These are phyloP conservation scores for Colletotrichum sp. DNA, from an alignment of 2,329 filamentous ascomycete genomes.

Conservation along the genomic window DNA sequence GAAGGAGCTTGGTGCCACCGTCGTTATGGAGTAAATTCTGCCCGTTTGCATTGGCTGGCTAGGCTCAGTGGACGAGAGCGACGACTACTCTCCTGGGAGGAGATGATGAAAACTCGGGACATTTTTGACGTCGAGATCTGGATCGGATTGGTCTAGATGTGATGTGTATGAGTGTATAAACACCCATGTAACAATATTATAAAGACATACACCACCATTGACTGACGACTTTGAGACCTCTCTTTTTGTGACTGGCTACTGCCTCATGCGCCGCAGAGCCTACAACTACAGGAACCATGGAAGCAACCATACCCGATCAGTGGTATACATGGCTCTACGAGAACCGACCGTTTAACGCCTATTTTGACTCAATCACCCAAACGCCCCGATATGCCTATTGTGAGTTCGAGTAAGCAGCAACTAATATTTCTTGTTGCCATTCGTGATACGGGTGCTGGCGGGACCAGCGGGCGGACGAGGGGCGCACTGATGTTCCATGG, in stretches of 20 bases:
- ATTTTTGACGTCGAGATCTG: slow-evolving; percentile 14
- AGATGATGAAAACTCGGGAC: not conserved
- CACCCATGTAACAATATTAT: slow-evolving; percentile 35
- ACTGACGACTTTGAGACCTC: not conserved
- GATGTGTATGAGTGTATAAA: slow-evolving; percentile 31
- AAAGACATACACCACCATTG: slow-evolving; percentile 23
- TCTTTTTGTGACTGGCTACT: not conserved
- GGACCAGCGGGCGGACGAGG: slow-evolving; percentile 14
- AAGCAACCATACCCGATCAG: not conserved
- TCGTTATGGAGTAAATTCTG: slow-evolving; percentile 79
- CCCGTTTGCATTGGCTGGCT: not conserved
- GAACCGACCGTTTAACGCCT: not conserved
- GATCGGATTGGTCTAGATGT: slow-evolving; percentile 17
- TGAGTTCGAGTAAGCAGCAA: not conserved
- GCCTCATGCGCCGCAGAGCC: not conserved
- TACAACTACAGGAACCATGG: not conserved
- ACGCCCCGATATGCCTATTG: slow-evolving; percentile 1
- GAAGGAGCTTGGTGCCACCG: slow-evolving; percentile 91
- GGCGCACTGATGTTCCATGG: slow-evolving; percentile 18
- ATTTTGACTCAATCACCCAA: not conserved
- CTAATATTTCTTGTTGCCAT: slow-evolving; percentile 14
- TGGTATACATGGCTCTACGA: not conserved
- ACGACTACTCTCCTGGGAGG: not conserved
- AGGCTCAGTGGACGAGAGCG: not conserved
- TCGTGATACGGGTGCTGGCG: slow-evolving; percentile 10